These are phyloP conservation scores for Xylariaceae sp. DNA, from an alignment of 2,329 filamentous ascomycete genomes.

Conservation along the genomic window DNA sequence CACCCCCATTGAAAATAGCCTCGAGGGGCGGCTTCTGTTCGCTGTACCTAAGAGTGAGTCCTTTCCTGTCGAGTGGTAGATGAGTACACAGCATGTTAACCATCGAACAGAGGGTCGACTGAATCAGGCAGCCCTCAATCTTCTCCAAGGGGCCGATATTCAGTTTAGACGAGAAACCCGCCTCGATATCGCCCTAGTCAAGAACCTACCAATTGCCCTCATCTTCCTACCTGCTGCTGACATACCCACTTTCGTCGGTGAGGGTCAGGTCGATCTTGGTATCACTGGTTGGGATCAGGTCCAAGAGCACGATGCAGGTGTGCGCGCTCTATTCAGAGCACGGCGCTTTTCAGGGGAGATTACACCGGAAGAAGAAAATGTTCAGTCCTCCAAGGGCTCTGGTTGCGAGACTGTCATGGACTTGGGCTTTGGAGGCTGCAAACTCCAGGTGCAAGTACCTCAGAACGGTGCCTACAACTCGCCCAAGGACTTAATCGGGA, in stretches of 20 bases:
- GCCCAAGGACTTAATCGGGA: constrained; percentile 77
- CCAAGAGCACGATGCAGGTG: constrained; percentile 75
- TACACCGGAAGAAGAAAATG: constrained; percentile 39
- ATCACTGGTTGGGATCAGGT: constrained; percentile 95
- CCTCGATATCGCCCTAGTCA: constrained; percentile 95
- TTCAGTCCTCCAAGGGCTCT: constrained; percentile 43
- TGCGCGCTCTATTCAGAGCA: constrained; percentile 46
- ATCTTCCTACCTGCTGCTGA: constrained; percentile 96
- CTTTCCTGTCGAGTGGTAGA: not conserved
- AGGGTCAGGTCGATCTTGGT: constrained; percentile 87
- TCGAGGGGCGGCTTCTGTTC: constrained; percentile 90
- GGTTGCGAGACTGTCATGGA: constrained; percentile 85
- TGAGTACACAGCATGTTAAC: constrained; percentile 19
- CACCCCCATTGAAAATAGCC: constrained; percentile 45
- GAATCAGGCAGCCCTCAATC: constrained; percentile 80
- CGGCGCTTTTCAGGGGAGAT: constrained; percentile 45
- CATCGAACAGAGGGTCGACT: constrained; percentile 75
- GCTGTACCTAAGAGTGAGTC: constrained; percentile 95
- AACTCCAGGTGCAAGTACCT: constrained; percentile 94
- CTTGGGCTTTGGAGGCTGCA: constrained; percentile 85
- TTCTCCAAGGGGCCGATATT: constrained; percentile 90
- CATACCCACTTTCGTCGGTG: constrained; percentile 95
- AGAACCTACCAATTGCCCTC: constrained; percentile 92
- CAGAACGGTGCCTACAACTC: constrained; percentile 70
- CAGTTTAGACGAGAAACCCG: constrained; percentile 94